Evolutionary conservation across 2,329 filamentous ascomycete species (phyloP), one percentile per base, ranked within the genome.

Genomic region (Aspergillus awamori): DNA sequence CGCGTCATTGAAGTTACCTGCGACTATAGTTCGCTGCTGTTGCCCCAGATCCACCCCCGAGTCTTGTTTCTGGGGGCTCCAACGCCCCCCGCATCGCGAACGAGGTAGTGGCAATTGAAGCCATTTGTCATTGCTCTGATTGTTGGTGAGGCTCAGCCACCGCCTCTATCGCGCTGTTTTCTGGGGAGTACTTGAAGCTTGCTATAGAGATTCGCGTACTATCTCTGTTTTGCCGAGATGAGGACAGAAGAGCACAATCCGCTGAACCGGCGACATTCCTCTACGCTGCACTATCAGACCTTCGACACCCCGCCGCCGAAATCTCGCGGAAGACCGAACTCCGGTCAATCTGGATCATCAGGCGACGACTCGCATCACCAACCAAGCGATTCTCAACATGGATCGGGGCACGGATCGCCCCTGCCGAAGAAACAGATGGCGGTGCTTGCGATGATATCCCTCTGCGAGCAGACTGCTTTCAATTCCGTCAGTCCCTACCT

Each of bases 401-500:
- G 63, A 15, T 38, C 65, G 1, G 57, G 55, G 26, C 28, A 57
- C 3, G 60, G 86, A 66, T 91, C 92, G 1, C 93, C 94, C 0
- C 79, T 99, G 17, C 95, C 95, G 0, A 87, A 87, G 66, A 87
- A 84, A 67, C 95, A 98, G 80, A 88, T 99, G 63, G 84, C 88
- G 5, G 86, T 98, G 11, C 82, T 99, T 36, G 94, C 94, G 1
- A 80, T 97, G 66, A 91, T 99, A 62, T 93, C 93, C 6, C 83
- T 99, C 22, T 90, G 91, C 57, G 95, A 99, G 75, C 95, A 99
- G 81, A 98, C 94, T 0, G 95, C 95, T 0, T 85, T 99, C 72
- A 99, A 99, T 77, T 97, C 93, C 22, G 97, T 99, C 71, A 91
- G 90, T 10, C 95, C 95, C 1, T 99, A 99, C 76, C 86, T 99